Evolutionary conservation across 352 stramenopile genomes (phyloP).

Genomic region (Globisporangium camurandrum): DNA sequence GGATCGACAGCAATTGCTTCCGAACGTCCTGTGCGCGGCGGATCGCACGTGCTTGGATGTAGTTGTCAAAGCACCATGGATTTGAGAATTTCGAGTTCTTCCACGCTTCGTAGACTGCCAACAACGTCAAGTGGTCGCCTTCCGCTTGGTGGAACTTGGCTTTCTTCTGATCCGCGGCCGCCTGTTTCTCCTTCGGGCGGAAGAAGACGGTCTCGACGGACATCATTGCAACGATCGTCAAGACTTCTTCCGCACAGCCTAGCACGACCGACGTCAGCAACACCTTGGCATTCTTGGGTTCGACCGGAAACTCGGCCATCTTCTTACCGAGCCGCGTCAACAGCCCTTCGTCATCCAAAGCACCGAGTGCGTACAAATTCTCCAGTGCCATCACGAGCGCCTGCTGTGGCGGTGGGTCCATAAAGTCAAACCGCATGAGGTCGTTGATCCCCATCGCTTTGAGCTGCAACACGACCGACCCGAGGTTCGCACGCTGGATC

Average conservation of each 20-base stretch:
- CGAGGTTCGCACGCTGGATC: constrained; percentile 98
- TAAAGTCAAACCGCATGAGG: constrained; percentile 99
- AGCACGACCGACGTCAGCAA: constrained; percentile 97
- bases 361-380: constrained; percentile 95
- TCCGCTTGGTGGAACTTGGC: constrained; percentile 98
- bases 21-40: constrained; percentile 96
- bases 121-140: constrained; percentile 97
- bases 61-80: constrained; percentile 99
- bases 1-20: constrained; percentile 98
- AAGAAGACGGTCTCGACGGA: constrained; percentile 99
- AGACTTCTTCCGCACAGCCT: constrained; percentile 96
- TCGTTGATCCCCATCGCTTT: constrained; percentile 99
- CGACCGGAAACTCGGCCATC: constrained; percentile 99
- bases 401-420: constrained; percentile 97
- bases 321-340: constrained; percentile 93
- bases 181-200: constrained; percentile 97
- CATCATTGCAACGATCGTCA: constrained; percentile 99
- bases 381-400: constrained; percentile 97
- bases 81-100: constrained; percentile 96
- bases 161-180: constrained; percentile 98
- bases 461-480: constrained; percentile 97
- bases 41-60: constrained; percentile 97
- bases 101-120: constrained; percentile 98
- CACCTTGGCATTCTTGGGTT: constrained; percentile 99
- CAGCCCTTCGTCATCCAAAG: constrained; percentile 95